Conservation (phyloP, 768 basidiomycete species). For the Auriscalpium orientale region DNA sequence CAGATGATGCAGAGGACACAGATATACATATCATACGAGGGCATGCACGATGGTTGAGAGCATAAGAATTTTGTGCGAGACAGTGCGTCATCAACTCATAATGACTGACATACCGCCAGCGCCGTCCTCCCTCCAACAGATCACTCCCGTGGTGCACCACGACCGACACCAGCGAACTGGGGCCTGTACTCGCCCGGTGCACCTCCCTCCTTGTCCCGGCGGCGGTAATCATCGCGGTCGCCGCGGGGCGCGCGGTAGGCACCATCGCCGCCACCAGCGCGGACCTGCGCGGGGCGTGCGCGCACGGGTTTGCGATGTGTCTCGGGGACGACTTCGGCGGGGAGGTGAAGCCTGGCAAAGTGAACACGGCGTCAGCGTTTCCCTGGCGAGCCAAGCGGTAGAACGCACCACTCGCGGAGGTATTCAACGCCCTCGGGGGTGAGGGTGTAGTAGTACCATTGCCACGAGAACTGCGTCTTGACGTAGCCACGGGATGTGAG, state of each 20-base stretch:
- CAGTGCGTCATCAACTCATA: no score
- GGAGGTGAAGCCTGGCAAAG: slow-evolving; percentile 75
- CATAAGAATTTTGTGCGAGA: no score
- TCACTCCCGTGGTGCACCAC: slow-evolving; percentile 73
- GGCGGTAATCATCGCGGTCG: slow-evolving; percentile 77
- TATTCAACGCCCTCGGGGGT: slow-evolving; percentile 97
- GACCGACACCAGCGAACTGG: slow-evolving; percentile 81
- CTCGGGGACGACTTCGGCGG: slow-evolving; percentile 89
- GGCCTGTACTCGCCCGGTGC: slow-evolving; percentile 88
- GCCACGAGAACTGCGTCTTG: slow-evolving; percentile 99
- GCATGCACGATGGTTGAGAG: no score
- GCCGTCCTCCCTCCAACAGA: no score
- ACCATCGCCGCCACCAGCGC: slow-evolving; percentile 65
- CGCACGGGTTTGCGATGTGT: slow-evolving; percentile 97
- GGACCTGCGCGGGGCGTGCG: slow-evolving; percentile 70
- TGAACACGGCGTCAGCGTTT: neutral
- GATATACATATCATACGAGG: no score
- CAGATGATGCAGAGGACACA: no score
- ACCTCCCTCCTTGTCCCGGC: slow-evolving; percentile 60
- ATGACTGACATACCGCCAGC: no score
- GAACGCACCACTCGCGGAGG: slow-evolving; percentile 77
- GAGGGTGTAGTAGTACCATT: slow-evolving; percentile 97
- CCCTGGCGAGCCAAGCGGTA: neutral
- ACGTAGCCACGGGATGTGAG: slow-evolving; percentile 74
- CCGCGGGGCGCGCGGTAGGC: slow-evolving; percentile 86